These are phyloP conservation scores for Solanum dulcamara DNA, from an alignment of 257 asterid genomes.

Conservation along the genomic window DNA sequence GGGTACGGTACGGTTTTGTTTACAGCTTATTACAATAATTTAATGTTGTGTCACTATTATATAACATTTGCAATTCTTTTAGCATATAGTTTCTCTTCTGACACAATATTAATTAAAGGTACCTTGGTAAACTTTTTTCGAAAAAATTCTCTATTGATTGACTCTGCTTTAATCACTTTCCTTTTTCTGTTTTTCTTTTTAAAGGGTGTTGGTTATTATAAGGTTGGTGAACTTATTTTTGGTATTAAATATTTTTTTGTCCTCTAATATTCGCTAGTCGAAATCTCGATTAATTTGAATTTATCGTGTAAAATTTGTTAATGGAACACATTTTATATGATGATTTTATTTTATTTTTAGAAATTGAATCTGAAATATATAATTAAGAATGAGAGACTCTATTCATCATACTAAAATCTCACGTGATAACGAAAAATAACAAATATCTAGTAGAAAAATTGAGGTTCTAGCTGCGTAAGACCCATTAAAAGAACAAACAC, in stretches of 20 bases:
- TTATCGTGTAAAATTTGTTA: too few relatives aligned
- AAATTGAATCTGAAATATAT: accelerated
- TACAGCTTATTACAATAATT: not conserved
- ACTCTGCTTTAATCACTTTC: not conserved
- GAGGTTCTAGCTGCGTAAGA: too few relatives aligned
- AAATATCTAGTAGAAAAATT: too few relatives aligned
- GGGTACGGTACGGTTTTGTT: not conserved
- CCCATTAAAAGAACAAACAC: too few relatives aligned
- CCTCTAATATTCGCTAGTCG: too few relatives aligned
- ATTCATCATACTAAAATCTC: accelerated
- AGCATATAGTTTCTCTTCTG: not conserved
- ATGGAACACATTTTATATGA: too few relatives aligned
- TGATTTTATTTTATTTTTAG: too few relatives aligned
- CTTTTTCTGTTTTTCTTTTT: not conserved
- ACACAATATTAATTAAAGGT: not conserved
- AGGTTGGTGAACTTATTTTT: not conserved
- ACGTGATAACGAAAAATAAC: too few relatives aligned
- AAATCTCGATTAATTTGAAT: too few relatives aligned
- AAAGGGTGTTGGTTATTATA: not conserved
- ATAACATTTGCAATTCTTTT: not conserved
- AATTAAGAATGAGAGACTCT: too few relatives aligned
- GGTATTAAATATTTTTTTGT: too few relatives aligned
- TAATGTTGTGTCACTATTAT: not conserved
- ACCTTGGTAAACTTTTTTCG: not conserved
- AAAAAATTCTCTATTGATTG: not conserved